Evolutionary conservation across 1,284 basidiomycete genomes (phyloP).

Genomic region (Butyriboletus appendiculatus): DNA sequence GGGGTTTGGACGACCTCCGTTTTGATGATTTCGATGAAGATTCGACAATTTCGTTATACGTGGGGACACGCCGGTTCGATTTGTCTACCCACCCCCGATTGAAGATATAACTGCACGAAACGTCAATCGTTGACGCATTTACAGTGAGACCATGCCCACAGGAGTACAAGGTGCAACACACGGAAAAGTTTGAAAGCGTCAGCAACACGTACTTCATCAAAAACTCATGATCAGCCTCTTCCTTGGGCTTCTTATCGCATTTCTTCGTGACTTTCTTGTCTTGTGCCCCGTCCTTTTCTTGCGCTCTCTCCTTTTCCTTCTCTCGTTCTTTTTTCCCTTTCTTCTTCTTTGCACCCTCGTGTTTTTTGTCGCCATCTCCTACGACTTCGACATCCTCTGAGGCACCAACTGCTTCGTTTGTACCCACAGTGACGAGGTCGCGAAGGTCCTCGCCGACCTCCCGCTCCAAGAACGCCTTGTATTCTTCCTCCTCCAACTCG

Average conservation of each 20-base stretch:
- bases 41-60: constrained; percentile 76
- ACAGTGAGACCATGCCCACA: background rate
- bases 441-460: constrained; percentile 81
- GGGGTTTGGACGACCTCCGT: constrained; percentile 34
- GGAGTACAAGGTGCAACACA: background rate
- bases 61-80: constrained; percentile 70
- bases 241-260: constrained; percentile 43
- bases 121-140: constrained; percentile 2
- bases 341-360: constrained; percentile 36
- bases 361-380: constrained; percentile 32
- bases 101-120: constrained; percentile 76
- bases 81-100: constrained; percentile 95
- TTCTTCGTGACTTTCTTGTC: constrained; percentile 35
- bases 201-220: constrained; percentile 74
- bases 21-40: constrained; percentile 32
- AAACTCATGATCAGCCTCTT: constrained; percentile 81
- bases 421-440: constrained; percentile 53
- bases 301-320: constrained; percentile 35
- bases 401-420: constrained; percentile 6
- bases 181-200: background rate
- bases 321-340: constrained; percentile 32
- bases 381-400: constrained; percentile 33
- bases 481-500: constrained; percentile 78
- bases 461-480: constrained; percentile 76
- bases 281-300: constrained; percentile 31